phyloP scores from a whole-genome alignment of 2,329 filamentous ascomycete genomes.

The Pseudogymnoascus pannorum region DNA sequence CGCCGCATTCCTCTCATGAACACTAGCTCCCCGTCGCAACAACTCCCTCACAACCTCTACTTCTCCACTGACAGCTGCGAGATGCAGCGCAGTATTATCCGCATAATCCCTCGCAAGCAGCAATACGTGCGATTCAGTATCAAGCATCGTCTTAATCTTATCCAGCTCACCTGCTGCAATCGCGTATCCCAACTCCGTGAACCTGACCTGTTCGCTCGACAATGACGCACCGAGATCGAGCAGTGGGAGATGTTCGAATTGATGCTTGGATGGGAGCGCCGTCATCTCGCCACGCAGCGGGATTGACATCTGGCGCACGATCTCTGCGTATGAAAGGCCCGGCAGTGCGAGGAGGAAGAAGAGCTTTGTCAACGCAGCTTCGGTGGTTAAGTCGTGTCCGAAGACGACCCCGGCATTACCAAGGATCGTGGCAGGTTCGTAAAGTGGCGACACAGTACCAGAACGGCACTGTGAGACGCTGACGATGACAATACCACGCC shows the following conservation, averaged over 20 bases:
- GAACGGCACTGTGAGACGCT: conserved; percentile 60
- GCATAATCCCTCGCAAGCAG: conserved; percentile 32
- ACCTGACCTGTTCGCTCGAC: conserved; percentile 47
- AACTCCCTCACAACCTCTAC: conserved; percentile 51
- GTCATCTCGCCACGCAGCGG: conserved; percentile 62
- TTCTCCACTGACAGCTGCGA: conserved; percentile 37
- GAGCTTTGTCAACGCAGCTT: conserved; percentile 35
- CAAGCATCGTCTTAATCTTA: conserved; percentile 24
- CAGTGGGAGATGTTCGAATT: conserved; percentile 43
- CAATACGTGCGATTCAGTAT: conserved; percentile 23
- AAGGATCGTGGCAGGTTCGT: conserved; percentile 53
- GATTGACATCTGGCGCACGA: conserved; percentile 53
- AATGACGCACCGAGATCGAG: conserved; percentile 30
- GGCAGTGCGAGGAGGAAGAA: conserved; percentile 54
- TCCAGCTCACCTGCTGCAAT: conserved; percentile 53
- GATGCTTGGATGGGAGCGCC: conserved; percentile 22
- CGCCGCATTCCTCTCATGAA: conserved; percentile 57
- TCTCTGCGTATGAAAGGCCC: conserved; percentile 48
- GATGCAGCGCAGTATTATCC: conserved; percentile 33
- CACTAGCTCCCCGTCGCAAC: conserved; percentile 55
- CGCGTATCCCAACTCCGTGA: conserved; percentile 56
- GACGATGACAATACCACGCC: conserved; percentile 62
- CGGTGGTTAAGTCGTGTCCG: conserved; percentile 61
- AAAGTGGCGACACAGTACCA: conserved; percentile 49
- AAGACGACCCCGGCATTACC: conserved; percentile 62